These are phyloP conservation scores for Fusarium sp. DNA, from an alignment of 2,329 filamentous ascomycete genomes.

Conservation along the genomic window DNA sequence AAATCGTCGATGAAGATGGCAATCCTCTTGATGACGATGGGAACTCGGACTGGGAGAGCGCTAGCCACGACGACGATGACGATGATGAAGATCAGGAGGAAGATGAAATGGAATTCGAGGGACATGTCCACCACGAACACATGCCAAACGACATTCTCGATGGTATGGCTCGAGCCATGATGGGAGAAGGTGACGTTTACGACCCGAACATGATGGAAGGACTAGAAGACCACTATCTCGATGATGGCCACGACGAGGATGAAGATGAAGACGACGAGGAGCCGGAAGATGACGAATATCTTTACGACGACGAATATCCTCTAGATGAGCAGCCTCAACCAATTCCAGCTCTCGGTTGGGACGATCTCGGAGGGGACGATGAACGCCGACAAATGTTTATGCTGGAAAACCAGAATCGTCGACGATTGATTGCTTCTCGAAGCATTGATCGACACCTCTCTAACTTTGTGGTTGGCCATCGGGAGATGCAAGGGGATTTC, in stretches of 20 bases:
- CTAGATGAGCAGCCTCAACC: conserved; percentile 59
- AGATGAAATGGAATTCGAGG: conserved; percentile 67
- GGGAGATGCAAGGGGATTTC: conserved; percentile 66
- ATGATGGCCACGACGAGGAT: conserved; percentile 70
- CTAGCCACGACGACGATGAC: conserved; percentile 63
- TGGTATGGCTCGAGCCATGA: conserved; percentile 67
- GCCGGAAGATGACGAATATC: conserved; percentile 74
- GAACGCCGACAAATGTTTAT: conserved; percentile 58
- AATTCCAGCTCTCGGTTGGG: conserved; percentile 67
- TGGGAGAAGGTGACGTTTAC: conserved; percentile 63
- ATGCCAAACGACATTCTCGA: conserved; percentile 62
- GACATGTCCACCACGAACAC: conserved; percentile 64
- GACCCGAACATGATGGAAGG: conserved; percentile 65
- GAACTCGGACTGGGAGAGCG: conserved; percentile 71
- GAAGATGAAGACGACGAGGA: conserved; percentile 73
- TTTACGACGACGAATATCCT: conserved; percentile 70
- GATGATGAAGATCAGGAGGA: conserved; percentile 65
- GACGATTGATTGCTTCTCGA: conserved; percentile 49
- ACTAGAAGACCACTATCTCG: conserved; percentile 64
- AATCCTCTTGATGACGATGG: conserved; percentile 70
- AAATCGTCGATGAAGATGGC: conserved; percentile 73
- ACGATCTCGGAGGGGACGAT: conserved; percentile 63
- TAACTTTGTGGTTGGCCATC: conserved; percentile 66
- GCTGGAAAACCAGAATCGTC: conserved; percentile 63
- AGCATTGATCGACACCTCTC: conserved; percentile 64